Conservation (phyloP, 2,329 filamentous ascomycete species). For the Zymoseptoria ardabiliae region DNA sequence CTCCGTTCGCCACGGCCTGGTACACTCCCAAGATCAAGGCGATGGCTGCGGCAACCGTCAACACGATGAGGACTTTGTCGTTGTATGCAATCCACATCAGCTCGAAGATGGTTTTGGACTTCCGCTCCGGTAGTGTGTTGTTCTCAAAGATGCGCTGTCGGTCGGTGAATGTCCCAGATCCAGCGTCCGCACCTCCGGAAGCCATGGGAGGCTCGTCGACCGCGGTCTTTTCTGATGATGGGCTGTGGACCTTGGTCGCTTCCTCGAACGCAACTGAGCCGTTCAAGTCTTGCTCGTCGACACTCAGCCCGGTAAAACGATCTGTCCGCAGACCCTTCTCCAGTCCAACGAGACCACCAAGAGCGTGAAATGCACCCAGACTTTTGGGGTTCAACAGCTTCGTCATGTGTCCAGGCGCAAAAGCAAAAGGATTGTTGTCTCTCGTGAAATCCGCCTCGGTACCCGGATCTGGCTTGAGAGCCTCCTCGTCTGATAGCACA, state of each 20-base stretch:
- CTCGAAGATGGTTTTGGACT: conserved; percentile 61
- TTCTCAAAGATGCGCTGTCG: conserved; percentile 63
- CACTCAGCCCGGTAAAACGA: conserved; percentile 56
- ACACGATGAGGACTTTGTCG: conserved; percentile 68
- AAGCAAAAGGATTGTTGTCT: conserved; percentile 76
- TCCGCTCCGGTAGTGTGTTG: conserved; percentile 63
- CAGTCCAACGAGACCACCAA: conserved; percentile 65
- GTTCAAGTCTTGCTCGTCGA: conserved; percentile 60
- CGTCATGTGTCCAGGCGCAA: conserved; percentile 70
- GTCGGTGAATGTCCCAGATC: conserved; percentile 46
- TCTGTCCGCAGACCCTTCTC: conserved; percentile 67
- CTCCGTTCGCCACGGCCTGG: conserved; percentile 49
- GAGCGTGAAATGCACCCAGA: conserved; percentile 63
- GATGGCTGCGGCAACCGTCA: conserved; percentile 64
- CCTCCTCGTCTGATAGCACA: conserved; percentile 58
- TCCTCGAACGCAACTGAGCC: conserved; percentile 64
- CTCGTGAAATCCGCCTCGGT: conserved; percentile 69
- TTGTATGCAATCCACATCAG: conserved; percentile 78
- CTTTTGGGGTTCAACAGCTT: conserved; percentile 78
- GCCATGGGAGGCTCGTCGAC: conserved; percentile 20
- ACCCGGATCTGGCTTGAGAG: conserved; percentile 67
- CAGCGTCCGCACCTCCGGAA: conserved; percentile 5
- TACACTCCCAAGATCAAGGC: conserved; percentile 69
- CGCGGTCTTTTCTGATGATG: conserved; percentile 23
- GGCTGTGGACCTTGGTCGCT: conserved; percentile 31